phyloP scores from a whole-genome alignment of 2,329 filamentous ascomycete species.

The Kalmusia sp. region DNA sequence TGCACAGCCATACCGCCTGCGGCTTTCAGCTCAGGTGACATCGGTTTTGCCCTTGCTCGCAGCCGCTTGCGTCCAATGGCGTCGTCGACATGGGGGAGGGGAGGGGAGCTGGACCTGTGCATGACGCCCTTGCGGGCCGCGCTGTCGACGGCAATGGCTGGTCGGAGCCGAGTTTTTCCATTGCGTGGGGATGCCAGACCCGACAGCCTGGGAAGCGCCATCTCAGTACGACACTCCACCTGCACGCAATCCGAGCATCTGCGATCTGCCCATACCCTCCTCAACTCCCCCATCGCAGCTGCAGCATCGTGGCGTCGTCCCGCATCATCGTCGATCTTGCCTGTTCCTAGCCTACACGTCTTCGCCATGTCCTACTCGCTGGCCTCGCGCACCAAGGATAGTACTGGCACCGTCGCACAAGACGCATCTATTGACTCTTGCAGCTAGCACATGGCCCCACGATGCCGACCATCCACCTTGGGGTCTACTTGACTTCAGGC shows the following conservation, averaged over 20 bases:
- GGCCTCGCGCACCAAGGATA: conserved; percentile 51
- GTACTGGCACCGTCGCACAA: conserved; percentile 22
- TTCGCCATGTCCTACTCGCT: conserved; percentile 40
- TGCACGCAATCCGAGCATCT: conserved; percentile 33
- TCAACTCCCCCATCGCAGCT: conserved; percentile 14
- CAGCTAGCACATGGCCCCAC: conserved; percentile 64
- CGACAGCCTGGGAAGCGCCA: conserved; percentile 18
- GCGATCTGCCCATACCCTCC: conserved; percentile 19
- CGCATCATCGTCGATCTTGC: conserved; percentile 36
- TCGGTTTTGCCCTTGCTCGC: neutral
- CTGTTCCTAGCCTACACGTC: conserved; percentile 12
- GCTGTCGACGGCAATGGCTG: conserved; percentile 11
- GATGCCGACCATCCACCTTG: conserved; percentile 76
- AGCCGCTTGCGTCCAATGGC: neutral
- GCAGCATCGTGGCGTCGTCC: conserved; percentile 22
- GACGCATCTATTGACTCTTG: conserved; percentile 27
- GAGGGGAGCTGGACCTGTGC: neutral
- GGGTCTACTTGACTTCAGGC: conserved; percentile 74
- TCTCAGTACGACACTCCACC: neutral
- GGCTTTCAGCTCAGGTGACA: neutral
- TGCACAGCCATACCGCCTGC: conserved; percentile 18
- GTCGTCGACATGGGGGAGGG: neutral
- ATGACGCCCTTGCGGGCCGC: neutral
- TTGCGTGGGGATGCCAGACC: neutral
- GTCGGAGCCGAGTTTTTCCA: conserved; percentile 6